phyloP scores from a whole-genome alignment of 2,329 filamentous ascomycete species.

The Akanthomyces uredinophilus region DNA sequence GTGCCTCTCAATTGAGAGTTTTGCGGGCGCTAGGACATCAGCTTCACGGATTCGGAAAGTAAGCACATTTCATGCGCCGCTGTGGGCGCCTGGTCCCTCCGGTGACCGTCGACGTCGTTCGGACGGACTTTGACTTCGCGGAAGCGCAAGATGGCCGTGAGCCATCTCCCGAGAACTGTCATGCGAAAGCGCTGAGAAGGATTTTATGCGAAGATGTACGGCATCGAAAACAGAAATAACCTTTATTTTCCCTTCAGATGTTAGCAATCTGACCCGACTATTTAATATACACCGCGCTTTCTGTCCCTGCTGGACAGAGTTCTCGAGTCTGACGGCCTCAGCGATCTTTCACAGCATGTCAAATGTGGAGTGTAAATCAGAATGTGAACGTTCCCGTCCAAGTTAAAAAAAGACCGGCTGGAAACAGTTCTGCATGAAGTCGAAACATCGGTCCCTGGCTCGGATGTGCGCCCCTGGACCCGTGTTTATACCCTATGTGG shows the following conservation, averaged over 20 bases:
- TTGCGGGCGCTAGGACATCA: neutral
- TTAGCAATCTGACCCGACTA: too few species aligned
- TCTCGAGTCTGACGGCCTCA: neutral
- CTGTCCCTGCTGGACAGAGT: neutral
- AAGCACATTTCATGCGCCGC: neutral
- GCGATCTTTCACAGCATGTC: neutral
- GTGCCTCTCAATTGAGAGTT: neutral
- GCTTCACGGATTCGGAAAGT: neutral
- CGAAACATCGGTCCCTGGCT: neutral
- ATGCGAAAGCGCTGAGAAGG: too few species aligned
- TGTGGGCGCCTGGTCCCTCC: neutral
- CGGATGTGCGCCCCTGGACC: neutral
- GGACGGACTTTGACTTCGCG: neutral
- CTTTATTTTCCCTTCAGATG: too few species aligned
- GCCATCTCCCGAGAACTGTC: too few species aligned
- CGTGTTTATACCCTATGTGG: too few species aligned
- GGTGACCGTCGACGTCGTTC: neutral
- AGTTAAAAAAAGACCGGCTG: neutral
- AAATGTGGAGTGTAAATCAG: too few species aligned
- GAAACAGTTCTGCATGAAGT: neutral
- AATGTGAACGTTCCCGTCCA: too few species aligned
- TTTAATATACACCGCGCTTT: too few species aligned
- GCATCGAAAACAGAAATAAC: too few species aligned
- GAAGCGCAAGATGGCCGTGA: neutral
- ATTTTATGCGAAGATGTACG: too few species aligned